phyloP scores from a whole-genome alignment of 2,329 filamentous ascomycete species.

The Fusarium kyushuense region DNA sequence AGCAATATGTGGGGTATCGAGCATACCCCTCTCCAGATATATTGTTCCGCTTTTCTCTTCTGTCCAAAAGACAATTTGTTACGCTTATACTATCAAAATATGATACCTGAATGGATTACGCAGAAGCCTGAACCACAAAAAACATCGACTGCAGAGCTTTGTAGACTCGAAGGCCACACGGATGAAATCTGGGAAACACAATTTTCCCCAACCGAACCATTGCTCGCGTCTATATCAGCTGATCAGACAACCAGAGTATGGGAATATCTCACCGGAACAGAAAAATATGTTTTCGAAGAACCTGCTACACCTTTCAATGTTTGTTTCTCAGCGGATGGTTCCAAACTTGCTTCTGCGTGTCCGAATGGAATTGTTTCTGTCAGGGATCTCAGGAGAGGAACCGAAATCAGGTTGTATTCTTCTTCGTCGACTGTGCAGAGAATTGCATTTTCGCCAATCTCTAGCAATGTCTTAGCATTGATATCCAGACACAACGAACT shows the following conservation, averaged over 20 bases:
- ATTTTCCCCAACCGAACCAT: background rate
- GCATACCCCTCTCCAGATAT: background rate
- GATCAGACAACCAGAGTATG: background rate
- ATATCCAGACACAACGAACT: background rate
- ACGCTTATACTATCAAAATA: background rate
- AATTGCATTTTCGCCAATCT: too few relatives aligned
- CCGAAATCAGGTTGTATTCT: background rate
- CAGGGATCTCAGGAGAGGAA: background rate
- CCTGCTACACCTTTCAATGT: background rate
- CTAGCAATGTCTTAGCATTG: background rate
- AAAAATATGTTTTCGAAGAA: background rate
- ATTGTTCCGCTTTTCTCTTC: background rate
- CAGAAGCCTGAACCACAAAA: background rate
- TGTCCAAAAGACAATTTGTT: background rate
- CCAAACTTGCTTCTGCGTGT: background rate
- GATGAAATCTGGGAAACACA: accelerated
- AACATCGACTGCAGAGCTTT: too few relatives aligned
- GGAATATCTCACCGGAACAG: background rate
- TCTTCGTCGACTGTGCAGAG: background rate
- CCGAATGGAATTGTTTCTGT: background rate
- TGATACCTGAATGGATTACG: background rate
- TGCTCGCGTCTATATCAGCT: background rate
- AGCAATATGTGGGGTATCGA: background rate
- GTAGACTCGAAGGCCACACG: background rate
- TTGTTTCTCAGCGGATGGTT: background rate